A percentile compares a stretch with the other conserved stretches of the same genome.
These are phyloP conservation scores for Linum trigynum DNA, from an alignment of 345 rosid species.

Conservation along the genomic window DNA sequence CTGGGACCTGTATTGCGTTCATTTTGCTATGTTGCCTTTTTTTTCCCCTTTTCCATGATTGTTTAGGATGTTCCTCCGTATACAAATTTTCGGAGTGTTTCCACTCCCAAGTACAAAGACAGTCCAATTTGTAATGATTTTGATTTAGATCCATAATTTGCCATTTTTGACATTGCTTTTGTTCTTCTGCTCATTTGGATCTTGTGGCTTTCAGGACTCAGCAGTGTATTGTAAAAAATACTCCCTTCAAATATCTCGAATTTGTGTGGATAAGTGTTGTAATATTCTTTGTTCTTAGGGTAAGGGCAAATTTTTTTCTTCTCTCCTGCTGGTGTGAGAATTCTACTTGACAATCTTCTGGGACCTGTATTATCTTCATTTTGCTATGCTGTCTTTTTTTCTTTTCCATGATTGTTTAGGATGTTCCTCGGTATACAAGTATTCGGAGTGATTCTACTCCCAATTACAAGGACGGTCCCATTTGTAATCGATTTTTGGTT, in stretches of 20 bases:
- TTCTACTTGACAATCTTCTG: conserved; percentile 28
- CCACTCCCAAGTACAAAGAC: conserved; percentile 4
- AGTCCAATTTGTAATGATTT: neutral
- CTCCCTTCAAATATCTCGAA: neutral
- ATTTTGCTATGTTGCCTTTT: no score
- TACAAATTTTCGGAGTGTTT: conserved; percentile 13
- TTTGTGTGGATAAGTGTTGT: conserved; percentile 36
- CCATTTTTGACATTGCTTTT: neutral
- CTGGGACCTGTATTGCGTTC: conserved; percentile 22
- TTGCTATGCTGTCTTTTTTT: no score
- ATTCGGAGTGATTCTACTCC: conserved; percentile 1
- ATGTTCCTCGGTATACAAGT: conserved; percentile 14
- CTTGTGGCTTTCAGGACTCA: conserved; percentile 2
- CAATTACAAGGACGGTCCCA: conserved; percentile 8
- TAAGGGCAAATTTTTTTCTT: conserved; percentile 8
- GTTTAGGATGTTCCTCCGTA: conserved; percentile 7
- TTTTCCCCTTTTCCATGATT: no score
- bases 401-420: neutral
- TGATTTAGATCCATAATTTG: neutral
- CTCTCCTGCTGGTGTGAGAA: conserved; percentile 26
- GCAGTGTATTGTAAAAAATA: neutral
- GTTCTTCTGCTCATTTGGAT: neutral
- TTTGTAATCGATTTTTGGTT: neutral
- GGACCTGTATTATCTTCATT: conserved; percentile 16
- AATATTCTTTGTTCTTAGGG: conserved; percentile 27